These are phyloP conservation scores for Lyophyllum semitale DNA, from an alignment of 768 basidiomycete species.

Conservation along the genomic window DNA sequence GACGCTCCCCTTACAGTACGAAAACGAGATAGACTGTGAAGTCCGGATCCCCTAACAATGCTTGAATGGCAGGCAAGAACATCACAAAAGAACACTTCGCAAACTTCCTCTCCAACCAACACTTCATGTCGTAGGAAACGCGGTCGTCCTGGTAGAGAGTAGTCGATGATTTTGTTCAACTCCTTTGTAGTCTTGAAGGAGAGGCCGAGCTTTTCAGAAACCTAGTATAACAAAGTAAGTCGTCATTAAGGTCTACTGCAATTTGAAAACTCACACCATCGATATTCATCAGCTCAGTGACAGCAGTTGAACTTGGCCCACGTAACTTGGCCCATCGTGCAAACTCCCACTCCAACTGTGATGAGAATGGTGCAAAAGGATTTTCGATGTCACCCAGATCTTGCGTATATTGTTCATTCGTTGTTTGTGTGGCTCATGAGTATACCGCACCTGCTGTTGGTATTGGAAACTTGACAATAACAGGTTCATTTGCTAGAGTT, in stretches of 20 bases:
- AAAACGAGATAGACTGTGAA: constrained; percentile 30
- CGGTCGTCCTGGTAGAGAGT: constrained; percentile 22
- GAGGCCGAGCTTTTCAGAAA: constrained; percentile 24
- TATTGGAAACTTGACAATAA: neutral
- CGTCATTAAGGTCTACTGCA: neutral
- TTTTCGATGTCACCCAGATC: constrained; percentile 7
- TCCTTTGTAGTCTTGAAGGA: constrained; percentile 24
- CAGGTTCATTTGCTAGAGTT: neutral
- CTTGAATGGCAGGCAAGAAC: constrained; percentile 34
- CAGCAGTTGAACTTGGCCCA: constrained; percentile 35
- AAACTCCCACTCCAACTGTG: constrained; percentile 39
- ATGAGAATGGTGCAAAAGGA: constrained; percentile 32
- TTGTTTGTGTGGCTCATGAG: neutral
- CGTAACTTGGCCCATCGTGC: constrained; percentile 41
- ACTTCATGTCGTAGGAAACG: constrained; percentile 27
- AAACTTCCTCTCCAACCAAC: constrained; percentile 26
- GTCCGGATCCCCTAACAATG: constrained; percentile 27
- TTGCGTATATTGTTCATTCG: neutral
- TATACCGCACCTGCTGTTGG: constrained; percentile 3
- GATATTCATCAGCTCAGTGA: constrained; percentile 39
- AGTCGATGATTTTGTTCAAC: constrained; percentile 31
- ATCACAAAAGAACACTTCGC: constrained; percentile 34
- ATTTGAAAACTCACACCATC: constrained; percentile 31
- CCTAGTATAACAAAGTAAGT: constrained; percentile 14
- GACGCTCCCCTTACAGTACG: too few species aligned